Evolutionary conservation across 2,329 filamentous ascomycete species (phyloP).

Genomic region (Endoconidiophora polonica): DNA sequence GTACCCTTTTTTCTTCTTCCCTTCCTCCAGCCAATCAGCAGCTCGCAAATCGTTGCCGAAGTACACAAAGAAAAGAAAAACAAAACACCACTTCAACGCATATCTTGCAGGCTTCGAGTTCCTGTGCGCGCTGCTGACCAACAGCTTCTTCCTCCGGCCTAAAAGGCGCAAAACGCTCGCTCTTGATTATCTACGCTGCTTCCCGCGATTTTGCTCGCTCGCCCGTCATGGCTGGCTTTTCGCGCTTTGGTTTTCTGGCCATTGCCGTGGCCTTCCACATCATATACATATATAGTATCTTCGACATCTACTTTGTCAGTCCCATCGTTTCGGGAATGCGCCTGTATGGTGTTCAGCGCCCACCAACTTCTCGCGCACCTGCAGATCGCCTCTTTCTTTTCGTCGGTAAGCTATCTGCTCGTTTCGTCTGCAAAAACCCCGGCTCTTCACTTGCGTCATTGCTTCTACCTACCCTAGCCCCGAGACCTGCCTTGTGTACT

Average conservation of each 20-base stretch:
- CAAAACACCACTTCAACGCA: background rate
- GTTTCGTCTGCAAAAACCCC: background rate
- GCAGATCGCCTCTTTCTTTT: constrained; percentile 84
- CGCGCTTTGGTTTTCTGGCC: constrained; percentile 67
- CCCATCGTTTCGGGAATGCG: constrained; percentile 94
- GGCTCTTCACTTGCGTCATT: background rate
- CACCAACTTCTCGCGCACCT: constrained; percentile 46
- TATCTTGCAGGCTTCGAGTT: background rate
- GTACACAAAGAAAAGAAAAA: background rate
- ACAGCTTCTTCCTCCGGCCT: background rate
- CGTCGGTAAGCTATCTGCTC: constrained; percentile 45
- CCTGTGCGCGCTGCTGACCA: background rate
- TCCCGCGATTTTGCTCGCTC: background rate
- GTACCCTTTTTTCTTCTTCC: background rate
- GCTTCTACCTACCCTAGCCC: background rate
- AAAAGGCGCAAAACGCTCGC: too few species aligned
- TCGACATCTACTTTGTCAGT: constrained; percentile 97
- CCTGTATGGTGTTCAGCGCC: constrained; percentile 53
- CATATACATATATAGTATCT: constrained; percentile 87
- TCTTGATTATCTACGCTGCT: too few species aligned
- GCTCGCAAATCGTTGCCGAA: too few species aligned
- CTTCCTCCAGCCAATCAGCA: background rate
- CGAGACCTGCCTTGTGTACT: background rate
- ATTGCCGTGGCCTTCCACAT: constrained; percentile 86
- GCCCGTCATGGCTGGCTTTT: constrained; percentile 9